phyloP scores from a whole-genome alignment of 1,284 basidiomycete species.

The Malassezia slooffiae region DNA sequence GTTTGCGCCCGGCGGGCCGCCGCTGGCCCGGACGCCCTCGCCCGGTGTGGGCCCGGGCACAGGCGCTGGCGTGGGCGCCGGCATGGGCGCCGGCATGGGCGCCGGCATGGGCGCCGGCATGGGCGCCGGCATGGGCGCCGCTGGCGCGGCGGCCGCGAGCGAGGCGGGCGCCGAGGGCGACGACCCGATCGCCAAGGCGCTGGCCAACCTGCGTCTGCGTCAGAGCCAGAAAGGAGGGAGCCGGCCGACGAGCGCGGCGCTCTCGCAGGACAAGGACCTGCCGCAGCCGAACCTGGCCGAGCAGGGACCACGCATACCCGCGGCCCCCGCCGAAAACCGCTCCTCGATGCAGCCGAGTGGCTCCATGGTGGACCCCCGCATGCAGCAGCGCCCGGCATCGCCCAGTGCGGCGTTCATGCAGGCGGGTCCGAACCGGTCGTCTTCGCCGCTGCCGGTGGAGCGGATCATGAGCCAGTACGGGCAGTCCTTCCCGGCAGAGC shows the following conservation, averaged over 20 bases:
- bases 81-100: neutral
- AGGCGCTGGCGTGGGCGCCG: neutral
- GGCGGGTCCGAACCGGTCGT: slow-evolving; percentile 53
- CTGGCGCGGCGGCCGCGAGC: neutral
- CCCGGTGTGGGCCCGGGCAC: neutral
- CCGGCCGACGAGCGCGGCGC: slow-evolving; percentile 19
- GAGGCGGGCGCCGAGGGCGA: slow-evolving; percentile 48
- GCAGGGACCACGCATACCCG: neutral
- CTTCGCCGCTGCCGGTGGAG: slow-evolving; percentile 55
- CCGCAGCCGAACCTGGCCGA: neutral
- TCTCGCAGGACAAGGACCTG: slow-evolving; percentile 3
- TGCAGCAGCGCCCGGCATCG: slow-evolving; percentile 54
- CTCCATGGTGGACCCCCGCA: slow-evolving; percentile 18
- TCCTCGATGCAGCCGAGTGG: slow-evolving; percentile 19
- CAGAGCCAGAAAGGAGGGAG: slow-evolving; percentile 26
- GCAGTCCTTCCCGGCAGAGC: slow-evolving; percentile 77
- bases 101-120: neutral
- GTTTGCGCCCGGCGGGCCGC: slow-evolving; percentile 15
- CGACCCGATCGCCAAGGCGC: slow-evolving; percentile 65
- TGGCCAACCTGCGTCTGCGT: slow-evolving; percentile 52
- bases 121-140: no score
- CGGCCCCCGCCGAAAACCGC: neutral
- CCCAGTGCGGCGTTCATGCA: slow-evolving; percentile 66
- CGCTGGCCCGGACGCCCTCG: slow-evolving; percentile 2
- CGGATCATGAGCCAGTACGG: slow-evolving; percentile 67